Conservation (phyloP, 306 rosid genomes). For the Pyrus bretschneideri region DNA sequence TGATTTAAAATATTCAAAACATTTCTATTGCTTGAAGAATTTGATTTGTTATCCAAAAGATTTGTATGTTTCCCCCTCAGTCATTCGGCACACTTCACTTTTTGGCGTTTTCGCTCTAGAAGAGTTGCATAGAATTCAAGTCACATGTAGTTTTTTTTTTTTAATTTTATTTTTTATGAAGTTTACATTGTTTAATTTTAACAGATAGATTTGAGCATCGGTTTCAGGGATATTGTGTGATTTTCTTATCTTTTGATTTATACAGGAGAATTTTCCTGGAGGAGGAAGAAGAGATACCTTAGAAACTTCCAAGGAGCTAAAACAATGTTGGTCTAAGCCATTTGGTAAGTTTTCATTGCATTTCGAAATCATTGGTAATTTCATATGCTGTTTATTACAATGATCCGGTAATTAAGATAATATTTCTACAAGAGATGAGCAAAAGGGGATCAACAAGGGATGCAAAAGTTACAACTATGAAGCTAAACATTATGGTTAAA, state of each 20-base stretch:
- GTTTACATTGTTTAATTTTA: conserved; percentile 4
- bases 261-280: conserved; percentile 71
- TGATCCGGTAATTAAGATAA: conserved; percentile 34
- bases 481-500: not conserved
- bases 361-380: conserved; percentile 5
- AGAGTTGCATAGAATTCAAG: not conserved
- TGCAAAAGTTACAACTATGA: not conserved
- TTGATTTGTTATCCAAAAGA: too few relatives aligned
- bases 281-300: conserved; percentile 41
- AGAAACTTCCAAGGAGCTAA: conserved; percentile 50
- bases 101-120: not conserved
- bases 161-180: not conserved
- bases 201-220: not conserved
- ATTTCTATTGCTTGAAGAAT: too few relatives aligned
- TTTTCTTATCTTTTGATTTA: conserved; percentile 7
- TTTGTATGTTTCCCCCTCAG: not conserved
- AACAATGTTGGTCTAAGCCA: conserved; percentile 78
- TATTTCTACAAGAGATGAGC: conserved; percentile 43
- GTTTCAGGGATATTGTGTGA: conserved; percentile 1
- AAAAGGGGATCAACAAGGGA: not conserved
- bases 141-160: not conserved
- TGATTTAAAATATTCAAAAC: too few relatives aligned
- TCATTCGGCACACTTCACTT: not conserved
- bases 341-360: conserved; percentile 39
- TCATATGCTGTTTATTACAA: not conserved